Percentiles rank a stretch among this genome's conserved stretches.
Evolutionary conservation across 805 yeast species (phyloP).

Genomic region (Candida argentea): DNA sequence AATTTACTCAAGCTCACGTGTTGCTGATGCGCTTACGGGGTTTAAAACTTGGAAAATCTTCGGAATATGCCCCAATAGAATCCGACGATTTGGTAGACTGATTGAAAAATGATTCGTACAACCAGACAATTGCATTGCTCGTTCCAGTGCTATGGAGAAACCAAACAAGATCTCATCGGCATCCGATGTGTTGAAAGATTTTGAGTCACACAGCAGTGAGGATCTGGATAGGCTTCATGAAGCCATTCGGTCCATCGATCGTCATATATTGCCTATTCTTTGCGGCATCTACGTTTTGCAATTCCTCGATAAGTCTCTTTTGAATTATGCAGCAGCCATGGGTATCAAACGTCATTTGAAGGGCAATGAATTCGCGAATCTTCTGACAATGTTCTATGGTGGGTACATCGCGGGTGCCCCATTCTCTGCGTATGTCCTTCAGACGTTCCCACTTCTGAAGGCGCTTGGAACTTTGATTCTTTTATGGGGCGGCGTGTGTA

Average conservation of each 20-base stretch:
- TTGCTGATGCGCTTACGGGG: too few species aligned
- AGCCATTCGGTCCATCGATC: slow-evolving; percentile 35
- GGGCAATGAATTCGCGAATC: slow-evolving; percentile 38
- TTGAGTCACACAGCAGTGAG: too few species aligned
- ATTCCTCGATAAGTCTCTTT: slow-evolving; percentile 48
- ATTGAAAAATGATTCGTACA: too few species aligned
- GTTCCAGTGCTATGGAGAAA: too few species aligned
- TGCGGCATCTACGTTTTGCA: slow-evolving; percentile 47
- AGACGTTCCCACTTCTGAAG: slow-evolving; percentile 44
- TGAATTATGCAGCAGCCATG: slow-evolving; percentile 57
- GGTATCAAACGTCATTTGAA: slow-evolving; percentile 44
- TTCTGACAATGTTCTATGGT: slow-evolving; percentile 44
- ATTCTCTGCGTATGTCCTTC: slow-evolving; percentile 28
- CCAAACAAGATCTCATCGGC: too few species aligned
- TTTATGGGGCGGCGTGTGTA: slow-evolving; percentile 45
- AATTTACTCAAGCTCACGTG: too few species aligned
- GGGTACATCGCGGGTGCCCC: slow-evolving; percentile 48
- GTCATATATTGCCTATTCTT: slow-evolving; percentile 36
- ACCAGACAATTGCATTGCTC: too few species aligned
- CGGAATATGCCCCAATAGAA: too few species aligned
- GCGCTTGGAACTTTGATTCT: slow-evolving; percentile 36
- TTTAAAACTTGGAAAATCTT: too few species aligned
- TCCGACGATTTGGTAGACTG: too few species aligned
- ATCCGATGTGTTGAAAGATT: too few species aligned
- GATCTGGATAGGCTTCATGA: too few species aligned